Evolutionary conservation across 164 flowering plant genomes (phyloP).

Genomic region (Tinospora cordifolia): DNA sequence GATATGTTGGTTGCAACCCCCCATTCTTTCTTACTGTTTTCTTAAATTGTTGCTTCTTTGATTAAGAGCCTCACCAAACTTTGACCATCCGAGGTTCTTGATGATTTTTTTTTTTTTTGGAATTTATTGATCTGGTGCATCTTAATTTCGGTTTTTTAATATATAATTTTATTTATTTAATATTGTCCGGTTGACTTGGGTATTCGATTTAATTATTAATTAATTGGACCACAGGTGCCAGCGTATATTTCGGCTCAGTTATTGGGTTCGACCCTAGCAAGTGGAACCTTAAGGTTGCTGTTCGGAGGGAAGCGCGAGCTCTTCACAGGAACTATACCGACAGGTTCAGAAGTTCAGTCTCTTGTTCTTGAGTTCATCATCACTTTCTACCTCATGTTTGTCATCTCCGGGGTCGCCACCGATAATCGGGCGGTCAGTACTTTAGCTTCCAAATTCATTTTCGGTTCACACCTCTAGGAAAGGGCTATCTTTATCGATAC

Average conservation of each 20-base stretch:
- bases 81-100: neutral
- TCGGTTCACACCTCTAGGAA: no score
- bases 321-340: constrained; percentile 42
- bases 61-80: neutral
- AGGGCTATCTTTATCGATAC: no score
- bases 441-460: no score
- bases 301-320: constrained; percentile 33
- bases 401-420: constrained; percentile 69
- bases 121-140: no score
- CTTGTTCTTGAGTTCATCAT: constrained; percentile 56
- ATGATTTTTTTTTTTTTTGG: no score
- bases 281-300: constrained; percentile 48
- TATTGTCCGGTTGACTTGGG: neutral
- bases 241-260: constrained; percentile 46
- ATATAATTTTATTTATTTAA: no score
- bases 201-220: neutral
- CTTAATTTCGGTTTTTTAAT: no score
- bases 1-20: constrained; percentile 2
- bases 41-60: neutral
- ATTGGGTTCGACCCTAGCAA: constrained; percentile 50
- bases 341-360: constrained; percentile 46
- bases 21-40: neutral
- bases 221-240: constrained; percentile 36
- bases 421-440: constrained; percentile 61
- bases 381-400: constrained; percentile 74